These are phyloP conservation scores for Suillus hirtellus DNA, from an alignment of 768 basidiomycete genomes.

Conservation along the genomic window DNA sequence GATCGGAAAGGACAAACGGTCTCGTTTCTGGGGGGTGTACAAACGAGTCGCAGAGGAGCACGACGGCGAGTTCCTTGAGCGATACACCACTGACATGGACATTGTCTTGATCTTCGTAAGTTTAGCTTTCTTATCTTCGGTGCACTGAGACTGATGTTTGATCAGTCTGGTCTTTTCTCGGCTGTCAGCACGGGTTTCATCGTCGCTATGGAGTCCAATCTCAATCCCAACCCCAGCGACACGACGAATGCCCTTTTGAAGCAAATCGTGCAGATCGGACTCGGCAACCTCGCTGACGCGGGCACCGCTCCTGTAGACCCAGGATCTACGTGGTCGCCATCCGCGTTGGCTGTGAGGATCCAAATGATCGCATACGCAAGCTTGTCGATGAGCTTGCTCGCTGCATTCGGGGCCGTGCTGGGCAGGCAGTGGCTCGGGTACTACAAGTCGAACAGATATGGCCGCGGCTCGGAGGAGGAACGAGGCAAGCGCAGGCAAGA, in stretches of 20 bases:
- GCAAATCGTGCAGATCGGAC: constrained; percentile 11
- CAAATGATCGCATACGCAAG: constrained; percentile 17
- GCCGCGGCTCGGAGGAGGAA: constrained; percentile 12
- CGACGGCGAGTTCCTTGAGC: constrained; percentile 19
- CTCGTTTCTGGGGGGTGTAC: constrained; percentile 18
- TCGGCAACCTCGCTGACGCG: constrained; percentile 7
- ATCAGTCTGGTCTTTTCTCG: constrained; percentile 18
- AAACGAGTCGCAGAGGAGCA: constrained; percentile 16
- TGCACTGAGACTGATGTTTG: background rate
- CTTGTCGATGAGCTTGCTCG: constrained; percentile 15
- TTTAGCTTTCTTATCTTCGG: background rate
- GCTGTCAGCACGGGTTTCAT: constrained; percentile 17
- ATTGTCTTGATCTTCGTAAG: constrained; percentile 24
- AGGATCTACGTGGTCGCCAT: background rate
- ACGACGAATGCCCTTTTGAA: constrained; percentile 17
- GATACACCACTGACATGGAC: constrained; percentile 19
- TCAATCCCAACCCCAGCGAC: constrained; percentile 14
- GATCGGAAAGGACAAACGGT: background rate
- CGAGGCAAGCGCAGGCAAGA: constrained; percentile 13
- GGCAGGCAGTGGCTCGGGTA: constrained; percentile 20
- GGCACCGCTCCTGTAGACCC: background rate
- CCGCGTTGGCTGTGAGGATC: background rate
- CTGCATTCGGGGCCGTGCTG: constrained; percentile 17
- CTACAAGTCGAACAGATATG: constrained; percentile 1
- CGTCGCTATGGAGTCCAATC: constrained; percentile 10